Percentiles rank a stretch among this genome's conserved stretches.
Evolutionary conservation across 1,284 basidiomycete genomes (phyloP).

Genomic region (Ceratobasidium sp.): DNA sequence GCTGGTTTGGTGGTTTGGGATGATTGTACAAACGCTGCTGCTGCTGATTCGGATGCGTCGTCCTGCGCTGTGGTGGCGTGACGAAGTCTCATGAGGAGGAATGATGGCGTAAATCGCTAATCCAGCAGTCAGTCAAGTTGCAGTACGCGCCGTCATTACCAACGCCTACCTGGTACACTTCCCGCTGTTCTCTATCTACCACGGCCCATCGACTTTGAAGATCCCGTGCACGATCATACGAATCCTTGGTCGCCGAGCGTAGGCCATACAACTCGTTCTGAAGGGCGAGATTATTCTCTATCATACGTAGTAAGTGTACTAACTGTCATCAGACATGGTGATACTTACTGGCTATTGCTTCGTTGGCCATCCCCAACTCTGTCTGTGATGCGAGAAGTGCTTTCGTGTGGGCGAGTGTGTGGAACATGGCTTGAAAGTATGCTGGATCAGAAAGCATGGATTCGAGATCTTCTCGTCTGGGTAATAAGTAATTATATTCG

Average conservation of each 20-base stretch:
- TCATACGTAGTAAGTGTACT: constrained; percentile 13
- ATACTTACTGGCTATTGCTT: constrained; percentile 78
- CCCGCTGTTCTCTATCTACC: constrained; percentile 82
- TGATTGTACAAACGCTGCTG: constrained; percentile 77
- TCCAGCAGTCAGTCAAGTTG: neutral
- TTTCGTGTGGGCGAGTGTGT: constrained; percentile 76
- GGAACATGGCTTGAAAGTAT: constrained; percentile 87
- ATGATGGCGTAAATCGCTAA: constrained; percentile 83
- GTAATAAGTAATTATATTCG: constrained; percentile 24
- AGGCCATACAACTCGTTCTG: constrained; percentile 76
- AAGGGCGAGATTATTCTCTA: constrained; percentile 76
- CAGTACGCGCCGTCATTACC: neutral
- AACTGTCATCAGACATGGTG: neutral
- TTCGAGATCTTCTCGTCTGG: constrained; percentile 84
- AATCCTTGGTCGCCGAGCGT: constrained; percentile 78
- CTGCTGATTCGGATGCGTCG: constrained; percentile 81
- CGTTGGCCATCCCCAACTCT: constrained; percentile 80
- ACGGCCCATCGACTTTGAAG: constrained; percentile 83
- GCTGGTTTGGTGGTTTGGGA: constrained; percentile 44
- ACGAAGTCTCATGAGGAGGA: constrained; percentile 81
- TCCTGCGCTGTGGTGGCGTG: constrained; percentile 89
- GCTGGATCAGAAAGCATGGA: constrained; percentile 79
- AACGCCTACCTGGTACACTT: constrained; percentile 78
- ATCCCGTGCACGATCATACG: constrained; percentile 81
- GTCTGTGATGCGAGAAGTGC: constrained; percentile 75